Evolutionary conservation across 805 yeast species (phyloP).

Genomic region (Lipomyces lipofer): DNA sequence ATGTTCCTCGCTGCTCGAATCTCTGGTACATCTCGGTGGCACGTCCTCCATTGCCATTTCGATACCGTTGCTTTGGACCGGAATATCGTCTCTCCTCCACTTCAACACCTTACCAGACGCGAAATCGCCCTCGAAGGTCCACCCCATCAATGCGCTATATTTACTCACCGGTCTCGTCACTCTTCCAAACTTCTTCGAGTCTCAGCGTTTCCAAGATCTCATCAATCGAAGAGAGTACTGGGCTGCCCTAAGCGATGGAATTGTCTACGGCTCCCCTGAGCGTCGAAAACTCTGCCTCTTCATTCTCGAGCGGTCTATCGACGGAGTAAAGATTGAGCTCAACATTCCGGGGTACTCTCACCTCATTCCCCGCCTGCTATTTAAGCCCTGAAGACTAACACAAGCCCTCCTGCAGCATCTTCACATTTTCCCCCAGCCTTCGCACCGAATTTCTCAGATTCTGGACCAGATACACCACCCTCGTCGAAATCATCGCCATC

Average conservation of each 20-base stretch:
- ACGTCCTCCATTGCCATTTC: background rate
- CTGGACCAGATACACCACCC: constrained; percentile 73
- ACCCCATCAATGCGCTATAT: constrained; percentile 9
- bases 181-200: background rate
- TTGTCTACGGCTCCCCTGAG: constrained; percentile 20
- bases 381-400: no score
- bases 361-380: no score
- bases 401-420: no score
- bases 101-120: background rate
- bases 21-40: background rate
- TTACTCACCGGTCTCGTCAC: constrained; percentile 12
- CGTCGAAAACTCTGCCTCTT: constrained; percentile 17
- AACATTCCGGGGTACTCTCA: constrained; percentile 13
- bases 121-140: background rate
- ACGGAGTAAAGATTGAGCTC: constrained; percentile 1
- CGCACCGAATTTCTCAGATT: constrained; percentile 43
- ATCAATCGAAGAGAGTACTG: constrained; percentile 7
- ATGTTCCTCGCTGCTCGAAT: background rate
- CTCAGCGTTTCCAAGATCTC: constrained; percentile 3
- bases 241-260: constrained; percentile 2
- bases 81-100: background rate
- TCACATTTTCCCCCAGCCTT: background rate
- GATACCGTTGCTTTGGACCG: no score
- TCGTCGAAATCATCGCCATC: constrained; percentile 77
- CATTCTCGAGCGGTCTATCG: constrained; percentile 10